Percentiles rank a stretch among this genome's conserved stretches.
Conservation (phyloP, 75 land plant genomes). For the Cupressus sempervirens region DNA sequence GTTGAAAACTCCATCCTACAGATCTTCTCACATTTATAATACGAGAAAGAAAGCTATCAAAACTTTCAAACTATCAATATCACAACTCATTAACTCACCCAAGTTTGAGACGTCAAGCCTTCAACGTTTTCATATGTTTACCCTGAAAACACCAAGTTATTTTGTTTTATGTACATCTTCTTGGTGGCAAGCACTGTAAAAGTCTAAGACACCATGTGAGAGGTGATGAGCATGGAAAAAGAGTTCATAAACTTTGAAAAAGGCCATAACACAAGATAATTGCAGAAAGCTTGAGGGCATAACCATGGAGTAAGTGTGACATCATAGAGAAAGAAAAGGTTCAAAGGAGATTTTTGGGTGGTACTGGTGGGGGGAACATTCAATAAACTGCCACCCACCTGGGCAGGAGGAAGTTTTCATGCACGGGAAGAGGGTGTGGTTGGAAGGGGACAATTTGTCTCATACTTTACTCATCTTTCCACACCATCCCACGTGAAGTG, state of each 20-base stretch:
- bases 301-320: not conserved
- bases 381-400: no score
- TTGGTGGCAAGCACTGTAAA: not conserved
- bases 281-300: not conserved
- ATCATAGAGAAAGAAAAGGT: not conserved
- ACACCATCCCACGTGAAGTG: conserved; percentile 12
- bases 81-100: no score
- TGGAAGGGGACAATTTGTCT: conserved; percentile 8
- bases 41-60: no score
- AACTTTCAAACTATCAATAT: no score
- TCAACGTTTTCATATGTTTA: no score
- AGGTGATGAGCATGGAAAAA: not conserved
- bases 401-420: not conserved
- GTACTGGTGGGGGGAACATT: no score
- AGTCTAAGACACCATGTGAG: not conserved
- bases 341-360: not conserved
- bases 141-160: not conserved
- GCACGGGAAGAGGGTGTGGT: not conserved
- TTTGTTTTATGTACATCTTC: not conserved
- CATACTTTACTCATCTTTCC: not conserved
- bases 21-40: no score
- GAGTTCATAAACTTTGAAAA: not conserved
- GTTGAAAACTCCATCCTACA: no score
- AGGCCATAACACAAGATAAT: not conserved
- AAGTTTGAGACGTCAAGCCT: no score